phyloP scores from a whole-genome alignment of 108 stramenopile genomes.

The Schizochytrium sp. region DNA sequence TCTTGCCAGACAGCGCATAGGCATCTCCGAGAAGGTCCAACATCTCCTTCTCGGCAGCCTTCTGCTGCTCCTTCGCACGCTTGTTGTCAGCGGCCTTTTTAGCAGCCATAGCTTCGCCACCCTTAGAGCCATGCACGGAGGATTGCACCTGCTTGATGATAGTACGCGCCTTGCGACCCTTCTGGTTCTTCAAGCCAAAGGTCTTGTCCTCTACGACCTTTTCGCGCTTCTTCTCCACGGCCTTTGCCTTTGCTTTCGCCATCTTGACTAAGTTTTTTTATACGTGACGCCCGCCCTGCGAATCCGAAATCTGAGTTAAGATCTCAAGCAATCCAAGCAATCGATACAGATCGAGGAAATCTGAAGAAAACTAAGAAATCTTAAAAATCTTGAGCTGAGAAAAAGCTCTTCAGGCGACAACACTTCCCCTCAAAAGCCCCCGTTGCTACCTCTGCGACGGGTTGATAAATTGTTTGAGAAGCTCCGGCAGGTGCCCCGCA shows the following conservation, averaged over 20 bases:
- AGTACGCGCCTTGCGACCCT: conserved; percentile 28
- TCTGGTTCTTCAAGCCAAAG: conserved; percentile 52
- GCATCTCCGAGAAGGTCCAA: conserved; percentile 39
- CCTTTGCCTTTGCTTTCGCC: conserved; percentile 56
- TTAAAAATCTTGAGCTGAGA: too few relatives aligned
- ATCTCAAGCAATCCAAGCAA: too few relatives aligned
- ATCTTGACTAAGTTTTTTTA: neutral
- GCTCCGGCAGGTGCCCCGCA: too few relatives aligned
- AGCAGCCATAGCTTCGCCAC: conserved; percentile 39
- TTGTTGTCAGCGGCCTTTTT: conserved; percentile 45
- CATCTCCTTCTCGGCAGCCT: conserved; percentile 57
- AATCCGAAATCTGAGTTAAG: too few relatives aligned
- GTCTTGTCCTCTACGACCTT: conserved; percentile 57
- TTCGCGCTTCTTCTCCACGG: conserved; percentile 60
- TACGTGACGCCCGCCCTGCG: too few relatives aligned
- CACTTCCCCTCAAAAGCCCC: too few relatives aligned
- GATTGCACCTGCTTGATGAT: conserved; percentile 39
- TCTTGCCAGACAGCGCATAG: conserved; percentile 37
- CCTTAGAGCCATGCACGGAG: neutral
- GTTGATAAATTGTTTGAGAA: too few relatives aligned
- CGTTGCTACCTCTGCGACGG: too few relatives aligned
- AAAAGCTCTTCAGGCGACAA: too few relatives aligned
- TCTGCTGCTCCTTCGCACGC: conserved; percentile 18
- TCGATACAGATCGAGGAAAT: too few relatives aligned
- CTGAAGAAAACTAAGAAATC: too few relatives aligned